Evolutionary conservation across 805 yeast genomes (phyloP).

Genomic region (Nakazawaea sp.): DNA sequence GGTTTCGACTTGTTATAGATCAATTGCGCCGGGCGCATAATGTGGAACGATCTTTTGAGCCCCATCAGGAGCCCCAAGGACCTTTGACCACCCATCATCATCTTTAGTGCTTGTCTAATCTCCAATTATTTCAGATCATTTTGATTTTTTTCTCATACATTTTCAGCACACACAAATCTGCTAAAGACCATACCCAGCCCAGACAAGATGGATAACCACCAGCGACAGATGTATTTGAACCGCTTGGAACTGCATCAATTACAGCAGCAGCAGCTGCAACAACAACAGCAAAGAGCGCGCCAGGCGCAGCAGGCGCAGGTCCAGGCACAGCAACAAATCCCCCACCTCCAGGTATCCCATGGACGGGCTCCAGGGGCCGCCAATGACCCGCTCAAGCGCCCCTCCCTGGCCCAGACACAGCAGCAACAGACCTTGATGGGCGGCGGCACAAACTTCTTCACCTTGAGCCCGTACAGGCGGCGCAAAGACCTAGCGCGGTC

Average conservation of each 20-base stretch:
- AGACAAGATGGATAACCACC: conserved; percentile 10
- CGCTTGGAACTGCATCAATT: conserved; percentile 12
- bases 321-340: too few relatives aligned
- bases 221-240: conserved; percentile 11
- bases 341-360: conserved; percentile 28
- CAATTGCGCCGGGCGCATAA: background rate
- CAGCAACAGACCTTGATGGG: conserved; percentile 43
- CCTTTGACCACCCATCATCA: too few relatives aligned
- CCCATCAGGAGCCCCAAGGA: too few relatives aligned
- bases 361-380: too few relatives aligned
- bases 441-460: conserved; percentile 48
- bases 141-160: too few relatives aligned
- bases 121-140: too few relatives aligned
- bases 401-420: too few relatives aligned
- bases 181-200: too few relatives aligned
- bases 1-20: conserved; percentile 2
- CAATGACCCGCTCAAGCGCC: too few relatives aligned
- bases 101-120: too few relatives aligned
- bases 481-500: conserved; percentile 61
- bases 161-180: too few relatives aligned
- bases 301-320: too few relatives aligned
- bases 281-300: conserved; percentile 13
- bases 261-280: conserved; percentile 7
- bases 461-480: conserved; percentile 51
- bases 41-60: conserved; percentile 2